Base-by-base conservation (phyloP, 1,284 basidiomycete genomes). In the Volvariella surrecta region DNA sequence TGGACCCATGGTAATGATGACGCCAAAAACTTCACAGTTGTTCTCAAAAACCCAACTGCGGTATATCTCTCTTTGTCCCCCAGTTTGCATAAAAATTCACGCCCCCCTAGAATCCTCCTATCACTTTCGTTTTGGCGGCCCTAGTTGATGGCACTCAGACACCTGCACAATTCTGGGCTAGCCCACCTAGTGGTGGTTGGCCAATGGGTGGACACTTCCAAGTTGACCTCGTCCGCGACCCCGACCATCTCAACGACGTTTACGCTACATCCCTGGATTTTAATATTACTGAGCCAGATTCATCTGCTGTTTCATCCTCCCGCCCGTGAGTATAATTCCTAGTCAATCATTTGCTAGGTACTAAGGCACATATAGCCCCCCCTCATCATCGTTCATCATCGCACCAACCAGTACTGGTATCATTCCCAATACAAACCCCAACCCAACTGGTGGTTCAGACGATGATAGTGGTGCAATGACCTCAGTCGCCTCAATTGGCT, bases 1-100 rank as follows among this genome's bases (percentile, higher is more conserved):
- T 89, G 87, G 86, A 46, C 62, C 2, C 68, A 69, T 15, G 85
- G 87, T 48, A 47, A 47, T 47, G 82, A 81, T 15, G 86, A 89
- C 55, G 57, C 74, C 0, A 35, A 47, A 42, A 86, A 74, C 63
- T 89, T 91, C 61, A 76, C 81, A 8, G 69, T 74, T 39, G 63
- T 87, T 42, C 70, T 91, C 42, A 70, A 69, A 52, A 86, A 89
- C 63, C 60, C 69, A 58, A 85, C 67, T 34, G 41, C 53, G 50
- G n/a, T 15, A n/a, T 31, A 42, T 54, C 42, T 19, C 22, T 50
- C 50, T 39, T n/a, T 45, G 48, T 20, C 30, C 34, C 6, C n/a
- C 43, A n/a, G n/a, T 19, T 22, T 50, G 7, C 31, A n/a, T n/a
- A n/a, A n/a, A n/a, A 47, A 20, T 42, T 34, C 31, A 42, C 18